Conservation (phyloP, 192 early-diverging fungal species). For the Pilaira anomala region DNA sequence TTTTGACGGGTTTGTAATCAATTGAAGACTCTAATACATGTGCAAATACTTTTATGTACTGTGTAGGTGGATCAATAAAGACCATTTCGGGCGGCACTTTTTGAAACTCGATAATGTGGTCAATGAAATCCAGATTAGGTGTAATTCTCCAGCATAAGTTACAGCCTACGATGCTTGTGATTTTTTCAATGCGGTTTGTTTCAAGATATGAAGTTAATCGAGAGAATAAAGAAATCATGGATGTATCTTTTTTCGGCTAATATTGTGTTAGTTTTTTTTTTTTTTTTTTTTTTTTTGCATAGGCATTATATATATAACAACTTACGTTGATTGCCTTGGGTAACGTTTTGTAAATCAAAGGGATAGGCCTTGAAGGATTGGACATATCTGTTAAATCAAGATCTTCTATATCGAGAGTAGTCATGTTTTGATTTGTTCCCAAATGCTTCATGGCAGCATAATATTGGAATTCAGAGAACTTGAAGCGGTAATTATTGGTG, state of each 20-base stretch:
- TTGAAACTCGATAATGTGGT: slow-evolving; percentile 55
- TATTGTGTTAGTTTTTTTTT: too few relatives aligned
- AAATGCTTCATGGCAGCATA: slow-evolving; percentile 51
- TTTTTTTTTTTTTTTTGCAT: too few relatives aligned
- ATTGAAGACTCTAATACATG: slow-evolving; percentile 57
- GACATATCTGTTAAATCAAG: slow-evolving; percentile 44
- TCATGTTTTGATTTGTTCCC: slow-evolving; percentile 43
- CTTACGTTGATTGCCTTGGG: slow-evolving; percentile 44
- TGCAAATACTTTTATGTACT: slow-evolving; percentile 58
- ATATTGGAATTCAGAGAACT: slow-evolving; percentile 43
- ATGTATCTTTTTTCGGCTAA: slow-evolving; percentile 45
- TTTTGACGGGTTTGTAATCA: slow-evolving; percentile 56
- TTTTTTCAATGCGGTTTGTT: slow-evolving; percentile 56
- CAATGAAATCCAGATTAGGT: slow-evolving; percentile 38
- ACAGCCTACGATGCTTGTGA: slow-evolving; percentile 49
- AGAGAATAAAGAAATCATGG: slow-evolving; percentile 61
- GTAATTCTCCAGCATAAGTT: slow-evolving; percentile 49
- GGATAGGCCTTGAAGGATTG: slow-evolving; percentile 18
- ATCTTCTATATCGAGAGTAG: slow-evolving; percentile 51
- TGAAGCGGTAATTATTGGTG: slow-evolving; percentile 22
- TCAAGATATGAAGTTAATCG: slow-evolving; percentile 45
- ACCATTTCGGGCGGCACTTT: slow-evolving; percentile 52
- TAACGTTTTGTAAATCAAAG: slow-evolving; percentile 45
- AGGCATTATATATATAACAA: background rate
- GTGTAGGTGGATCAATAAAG: slow-evolving; percentile 43